Evolutionary conservation across 164 flowering plant species (phyloP), one percentile per base, ranked within the genome.

Genomic region (Dillenia suffruticosa): DNA sequence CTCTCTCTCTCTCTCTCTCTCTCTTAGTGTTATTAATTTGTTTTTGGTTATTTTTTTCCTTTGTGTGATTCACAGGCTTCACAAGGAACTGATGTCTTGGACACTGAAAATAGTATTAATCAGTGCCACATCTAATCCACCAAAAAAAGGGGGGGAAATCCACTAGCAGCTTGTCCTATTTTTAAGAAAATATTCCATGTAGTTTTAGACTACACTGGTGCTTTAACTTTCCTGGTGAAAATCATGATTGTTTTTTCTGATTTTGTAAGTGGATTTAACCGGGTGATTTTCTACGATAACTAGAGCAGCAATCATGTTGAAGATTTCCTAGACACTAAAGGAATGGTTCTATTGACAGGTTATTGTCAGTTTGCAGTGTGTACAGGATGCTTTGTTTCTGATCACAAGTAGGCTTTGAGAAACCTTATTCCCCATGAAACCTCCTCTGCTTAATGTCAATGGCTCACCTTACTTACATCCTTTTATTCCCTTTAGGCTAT

Each of bases 71-170:
- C 17, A 61, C 71, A 95, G 99, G 99, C 97, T 8, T 97, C 99
- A 54, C 92, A 97, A 97, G 99, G 92, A 66, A 94, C 97, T 12
- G 99, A 97, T 64, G 22, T n/a, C n/a, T n/a, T n/a, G n/a, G n/a
- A n/a, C n/a, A n/a, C 1, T 26, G 5, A 26, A 26, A 26, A 26
- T 26, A 26, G 40, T 26, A 26, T 26, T 26, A 26, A 26, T 2
- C 40, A 26, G 3, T 26, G 40, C 40, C 40, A 26, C 40, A 26
- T 26, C 40, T 26, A 2, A 26, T 26, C 5, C 40, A 26, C 3
- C 4, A 26, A 2, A 26, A 26, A 26, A 26, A 2, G n/a, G n/a
- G n/a, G n/a, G n/a, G n/a, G n/a, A n/a, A n/a, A n/a, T n/a, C n/a
- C n/a, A n/a, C 40, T 26, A 26, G 40, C 40, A 1, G 40, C 40